These are phyloP conservation scores for Diophrys appendiculata DNA, from an alignment of 73 alveolate genomes.

Conservation along the genomic window DNA sequence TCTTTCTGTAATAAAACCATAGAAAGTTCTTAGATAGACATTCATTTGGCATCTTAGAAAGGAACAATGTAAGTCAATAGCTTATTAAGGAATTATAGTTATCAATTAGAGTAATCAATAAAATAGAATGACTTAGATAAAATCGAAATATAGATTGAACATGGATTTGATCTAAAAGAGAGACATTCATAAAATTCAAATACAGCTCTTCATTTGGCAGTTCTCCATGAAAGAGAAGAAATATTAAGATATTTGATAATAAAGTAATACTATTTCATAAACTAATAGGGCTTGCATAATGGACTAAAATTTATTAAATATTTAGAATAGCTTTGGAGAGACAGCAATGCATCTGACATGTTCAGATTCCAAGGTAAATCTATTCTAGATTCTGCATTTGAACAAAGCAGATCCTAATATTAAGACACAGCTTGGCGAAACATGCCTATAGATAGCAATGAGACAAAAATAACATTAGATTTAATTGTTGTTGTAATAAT, in stretches of 20 bases:
- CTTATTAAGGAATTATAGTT: background rate
- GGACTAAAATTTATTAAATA: background rate
- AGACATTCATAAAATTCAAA: background rate
- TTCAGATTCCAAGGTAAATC: background rate
- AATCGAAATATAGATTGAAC: background rate
- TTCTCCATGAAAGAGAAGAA: background rate
- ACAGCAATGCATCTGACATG: background rate
- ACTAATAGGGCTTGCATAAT: too few species aligned
- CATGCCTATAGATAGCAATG: background rate
- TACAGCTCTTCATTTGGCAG: background rate
- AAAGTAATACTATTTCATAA: too few species aligned
- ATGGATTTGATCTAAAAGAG: background rate
- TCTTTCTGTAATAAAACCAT: background rate
- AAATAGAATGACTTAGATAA: background rate
- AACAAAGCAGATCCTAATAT: background rate
- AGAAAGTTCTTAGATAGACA: background rate
- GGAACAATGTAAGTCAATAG: background rate
- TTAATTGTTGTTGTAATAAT: too few species aligned
- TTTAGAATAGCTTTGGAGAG: background rate
- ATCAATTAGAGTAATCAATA: background rate
- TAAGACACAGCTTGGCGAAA: background rate
- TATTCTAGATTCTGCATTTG: background rate
- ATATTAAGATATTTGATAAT: background rate
- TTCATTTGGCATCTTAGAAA: background rate
- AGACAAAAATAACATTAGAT: background rate